phyloP scores from a whole-genome alignment of 768 basidiomycete species.

The Tubosaeta brunneosetosa region DNA sequence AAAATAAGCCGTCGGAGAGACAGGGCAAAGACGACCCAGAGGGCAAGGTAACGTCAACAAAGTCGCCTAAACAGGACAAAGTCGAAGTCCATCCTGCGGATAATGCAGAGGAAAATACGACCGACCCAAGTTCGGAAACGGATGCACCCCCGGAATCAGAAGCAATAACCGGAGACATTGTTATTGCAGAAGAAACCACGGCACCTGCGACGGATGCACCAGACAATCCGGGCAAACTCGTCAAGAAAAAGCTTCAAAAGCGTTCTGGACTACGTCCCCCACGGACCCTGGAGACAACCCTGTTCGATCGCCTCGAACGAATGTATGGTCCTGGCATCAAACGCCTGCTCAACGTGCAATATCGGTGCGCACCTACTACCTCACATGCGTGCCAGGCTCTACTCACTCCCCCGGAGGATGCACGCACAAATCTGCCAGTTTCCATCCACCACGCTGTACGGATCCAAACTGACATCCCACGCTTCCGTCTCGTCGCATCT shows the following conservation, averaged over 20 bases:
- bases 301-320: slow-evolving; percentile 87
- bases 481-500: slow-evolving; percentile 67
- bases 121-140: slow-evolving; percentile 6
- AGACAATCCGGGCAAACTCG: neutral
- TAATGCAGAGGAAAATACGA: neutral
- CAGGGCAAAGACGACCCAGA: neutral
- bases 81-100: neutral
- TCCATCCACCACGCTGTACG: slow-evolving; percentile 80
- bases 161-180: slow-evolving; percentile 16
- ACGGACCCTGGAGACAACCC: slow-evolving; percentile 75
- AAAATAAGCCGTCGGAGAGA: slow-evolving; percentile 6
- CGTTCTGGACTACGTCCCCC: slow-evolving; percentile 48
- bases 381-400: neutral
- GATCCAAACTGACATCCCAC: slow-evolving; percentile 64
- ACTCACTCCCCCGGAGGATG: slow-evolving; percentile 53
- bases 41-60: neutral
- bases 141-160: slow-evolving; percentile 16
- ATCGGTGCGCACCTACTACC: slow-evolving; percentile 50
- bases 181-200: slow-evolving; percentile 18
- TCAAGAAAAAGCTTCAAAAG: slow-evolving; percentile 13
- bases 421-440: slow-evolving; percentile 80
- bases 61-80: neutral
- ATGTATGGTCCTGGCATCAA: slow-evolving; percentile 86
- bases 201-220: neutral
- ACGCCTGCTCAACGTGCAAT: slow-evolving; percentile 85